Evolutionary conservation across 768 basidiomycete species (phyloP), one percentile per base, ranked within the genome.

Genomic region (Lentinula lateritia): DNA sequence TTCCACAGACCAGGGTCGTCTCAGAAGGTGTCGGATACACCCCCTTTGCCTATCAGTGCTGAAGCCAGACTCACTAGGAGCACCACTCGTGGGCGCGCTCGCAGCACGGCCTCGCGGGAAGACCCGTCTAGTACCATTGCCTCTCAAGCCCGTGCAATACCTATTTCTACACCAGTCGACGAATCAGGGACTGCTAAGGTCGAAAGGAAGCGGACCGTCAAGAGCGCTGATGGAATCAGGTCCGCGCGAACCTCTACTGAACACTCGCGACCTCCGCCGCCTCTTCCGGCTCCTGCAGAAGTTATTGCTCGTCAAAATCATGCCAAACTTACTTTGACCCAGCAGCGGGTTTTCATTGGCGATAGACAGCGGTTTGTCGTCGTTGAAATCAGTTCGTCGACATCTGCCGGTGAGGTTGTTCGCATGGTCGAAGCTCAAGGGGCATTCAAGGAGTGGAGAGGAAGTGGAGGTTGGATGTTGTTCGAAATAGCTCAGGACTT

Each of bases 401-500:
- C 90, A 1, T 85, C 76, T 32, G 92, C 92, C 8, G 80, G 85
- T 39, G 90, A 93, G 60, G 83, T 95, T 6, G 72, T 96, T 58
- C 75, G 80, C 12, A 75, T 83, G 68, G 78, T 94, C 32, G 83
- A 87, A 45, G 73, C 74, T 16, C 84, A 89, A 68, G 91, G 90
- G 10, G 81, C 84, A 60, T 72, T 96, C 48, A 81, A 81, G 46
- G 82, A 83, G 50, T 83, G 80, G 74, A 74, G 73, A 2, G 83
- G 83, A 0, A 77, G 73, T n/a, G 86, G 80, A 5, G 87, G 84
- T 6, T 97, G 93, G 92, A 93, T 95, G 82, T 71, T 98, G 34
- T 95, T 84, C 71, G 96, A 98, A 74, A 73, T 95, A 34, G 91
- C 91, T 38, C 89, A 92, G 64, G 92, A 95, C 68, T 89, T 95